These are phyloP conservation scores for Ustilago trichophora DNA, from an alignment of 1,284 basidiomycete species.

Conservation along the genomic window DNA sequence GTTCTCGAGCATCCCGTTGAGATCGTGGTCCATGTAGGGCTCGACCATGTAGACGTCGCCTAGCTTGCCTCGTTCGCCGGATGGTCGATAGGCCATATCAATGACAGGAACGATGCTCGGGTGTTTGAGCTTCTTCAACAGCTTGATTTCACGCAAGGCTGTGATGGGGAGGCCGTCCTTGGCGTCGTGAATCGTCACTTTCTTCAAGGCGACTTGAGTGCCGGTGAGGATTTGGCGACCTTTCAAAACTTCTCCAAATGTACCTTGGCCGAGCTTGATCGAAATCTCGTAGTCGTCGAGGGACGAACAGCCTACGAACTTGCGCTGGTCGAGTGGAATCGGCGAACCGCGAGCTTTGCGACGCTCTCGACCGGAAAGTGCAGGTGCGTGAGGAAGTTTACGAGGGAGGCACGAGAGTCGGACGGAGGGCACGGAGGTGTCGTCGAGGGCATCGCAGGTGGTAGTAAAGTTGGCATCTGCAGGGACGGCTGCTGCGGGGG, in stretches of 20 bases:
- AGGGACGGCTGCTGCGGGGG: not conserved
- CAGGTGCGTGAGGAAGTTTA: slow-evolving; percentile 1
- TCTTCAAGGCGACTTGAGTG: slow-evolving; percentile 84
- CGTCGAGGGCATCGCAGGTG: slow-evolving; percentile 33
- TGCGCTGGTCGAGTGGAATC: slow-evolving; percentile 49
- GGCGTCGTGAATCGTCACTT: slow-evolving; percentile 94
- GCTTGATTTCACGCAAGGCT: slow-evolving; percentile 96
- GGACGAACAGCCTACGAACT: slow-evolving; percentile 57
- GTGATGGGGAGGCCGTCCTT: slow-evolving; percentile 96
- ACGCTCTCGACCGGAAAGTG: slow-evolving; percentile 21
- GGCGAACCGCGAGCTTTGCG: slow-evolving; percentile 33
- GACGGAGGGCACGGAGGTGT: slow-evolving; percentile 16
- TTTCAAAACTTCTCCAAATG: slow-evolving; percentile 67
- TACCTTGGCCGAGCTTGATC: slow-evolving; percentile 62
- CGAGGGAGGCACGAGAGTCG: slow-evolving; percentile 38
- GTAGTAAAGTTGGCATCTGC: slow-evolving; percentile 12
- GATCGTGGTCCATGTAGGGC: slow-evolving; percentile 99
- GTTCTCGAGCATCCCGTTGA: slow-evolving; percentile 81
- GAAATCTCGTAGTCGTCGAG: slow-evolving; percentile 62
- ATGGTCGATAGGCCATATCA: slow-evolving; percentile 79
- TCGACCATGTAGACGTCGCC: slow-evolving; percentile 92
- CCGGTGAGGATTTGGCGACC: slow-evolving; percentile 69
- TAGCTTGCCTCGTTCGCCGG: slow-evolving; percentile 67
- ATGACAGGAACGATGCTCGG: slow-evolving; percentile 85
- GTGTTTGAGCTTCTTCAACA: slow-evolving; percentile 88